Evolutionary conservation across 768 basidiomycete species (phyloP), one percentile per base, ranked within the genome.

Genomic region (Leccinum pellstonianum): DNA sequence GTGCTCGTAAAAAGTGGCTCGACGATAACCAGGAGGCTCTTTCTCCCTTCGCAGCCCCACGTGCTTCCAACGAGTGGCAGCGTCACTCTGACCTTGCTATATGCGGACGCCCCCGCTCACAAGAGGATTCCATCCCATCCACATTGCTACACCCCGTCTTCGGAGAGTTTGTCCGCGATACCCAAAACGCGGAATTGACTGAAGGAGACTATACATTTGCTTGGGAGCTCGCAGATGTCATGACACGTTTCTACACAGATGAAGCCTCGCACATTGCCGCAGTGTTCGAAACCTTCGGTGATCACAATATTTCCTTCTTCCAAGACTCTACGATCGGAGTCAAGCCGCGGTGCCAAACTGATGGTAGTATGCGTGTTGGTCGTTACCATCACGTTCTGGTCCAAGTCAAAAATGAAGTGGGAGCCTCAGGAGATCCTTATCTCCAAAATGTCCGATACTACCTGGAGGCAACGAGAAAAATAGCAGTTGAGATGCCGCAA

Each of bases 381-480:
- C 3, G 7, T 15, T 38, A 17, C 6, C 15, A 38, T 15, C 0
- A 4, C 9, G 19, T 67, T 35, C 62, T 73, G 21, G 52, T 47
- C 2, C 63, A 69, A 43, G 57, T 64, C 35, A 67, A 62, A 61
- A 64, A 67, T 38, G 75, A 73, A 53, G 29, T 65, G 17, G 67
- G 62, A 23, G 38, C 52, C 10, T 46, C 46, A 21, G 57, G 66
- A 27, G 70, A 75, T 15, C 73, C 70, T 3, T 62, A 68, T 51
- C 54, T 71, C 35, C 61, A 75, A 62, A 57, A 62, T n/a, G 51
- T 62, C 15, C 47, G 43, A 25, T 67, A 68, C 54, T 73, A 67
- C 54, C 48, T 67, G 5, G 65, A 67, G 57, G 56, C 56, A 8
- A 67, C 65, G n/a, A 54, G 58, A 51, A 37, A 12, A 3, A 15